Evolutionary conservation across 208 protist species (phyloP).

Genomic region (Acanthamoeba culbertsoni): DNA sequence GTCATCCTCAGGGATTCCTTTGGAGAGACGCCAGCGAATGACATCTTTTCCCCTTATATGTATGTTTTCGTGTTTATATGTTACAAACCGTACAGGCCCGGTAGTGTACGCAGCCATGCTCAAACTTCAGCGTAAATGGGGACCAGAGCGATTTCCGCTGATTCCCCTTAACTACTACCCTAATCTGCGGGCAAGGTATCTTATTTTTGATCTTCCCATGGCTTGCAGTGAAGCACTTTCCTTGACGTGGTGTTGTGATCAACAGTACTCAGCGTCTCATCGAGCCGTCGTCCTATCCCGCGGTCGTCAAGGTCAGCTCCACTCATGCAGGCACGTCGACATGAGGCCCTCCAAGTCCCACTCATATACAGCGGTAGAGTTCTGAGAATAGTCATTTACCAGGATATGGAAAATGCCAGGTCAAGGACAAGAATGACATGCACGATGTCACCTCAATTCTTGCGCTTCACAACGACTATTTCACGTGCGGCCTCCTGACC

Average conservation of each 20-base stretch:
- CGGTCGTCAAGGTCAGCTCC: constrained; percentile 56
- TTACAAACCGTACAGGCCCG: neutral
- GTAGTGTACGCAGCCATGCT: constrained; percentile 44
- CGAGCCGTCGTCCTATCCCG: neutral
- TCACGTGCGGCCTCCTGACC: neutral
- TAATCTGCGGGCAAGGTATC: constrained; percentile 45
- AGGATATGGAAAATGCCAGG: constrained; percentile 38
- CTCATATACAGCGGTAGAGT: too few species aligned
- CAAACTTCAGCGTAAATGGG: neutral
- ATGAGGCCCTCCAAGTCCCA: neutral
- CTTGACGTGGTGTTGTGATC: neutral
- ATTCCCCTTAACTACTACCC: constrained; percentile 55
- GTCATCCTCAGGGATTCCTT: too few species aligned
- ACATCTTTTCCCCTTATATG: neutral
- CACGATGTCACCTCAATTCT: constrained; percentile 27
- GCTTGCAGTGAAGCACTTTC: neutral
- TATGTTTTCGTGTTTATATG: neutral
- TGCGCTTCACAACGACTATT: constrained; percentile 41
- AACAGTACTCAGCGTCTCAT: neutral
- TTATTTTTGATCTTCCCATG: neutral
- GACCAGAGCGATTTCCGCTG: neutral
- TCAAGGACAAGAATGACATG: neutral
- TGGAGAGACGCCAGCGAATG: too few species aligned
- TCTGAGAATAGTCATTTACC: too few species aligned
- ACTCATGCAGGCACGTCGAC: constrained; percentile 36